Conservation (phyloP, 345 rosid species). For the Citrus australasica region DNA sequence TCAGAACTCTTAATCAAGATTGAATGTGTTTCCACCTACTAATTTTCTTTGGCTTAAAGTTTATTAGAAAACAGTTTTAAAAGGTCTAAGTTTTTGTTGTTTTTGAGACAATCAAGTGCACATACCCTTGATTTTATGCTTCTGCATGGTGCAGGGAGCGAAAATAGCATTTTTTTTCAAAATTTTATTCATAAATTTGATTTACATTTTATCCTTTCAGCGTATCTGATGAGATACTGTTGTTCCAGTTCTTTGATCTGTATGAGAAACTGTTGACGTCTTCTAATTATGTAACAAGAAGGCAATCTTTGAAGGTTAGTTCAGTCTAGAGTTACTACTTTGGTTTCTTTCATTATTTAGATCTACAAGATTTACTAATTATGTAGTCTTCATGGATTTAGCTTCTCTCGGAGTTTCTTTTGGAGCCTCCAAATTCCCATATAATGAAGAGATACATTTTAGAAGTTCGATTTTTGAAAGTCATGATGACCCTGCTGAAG, state of each 20-base stretch:
- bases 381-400: conserved; percentile 29
- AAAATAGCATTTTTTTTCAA: neutral
- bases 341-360: conserved; percentile 7
- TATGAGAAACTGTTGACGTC: conserved; percentile 86
- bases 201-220: conserved; percentile 3
- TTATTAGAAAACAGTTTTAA: neutral
- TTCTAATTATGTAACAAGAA: conserved; percentile 89
- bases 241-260: conserved; percentile 82
- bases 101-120: neutral
- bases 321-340: conserved; percentile 7
- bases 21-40: neutral
- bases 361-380: neutral
- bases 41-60: conserved; percentile 2
- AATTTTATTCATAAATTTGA: conserved; percentile 1
- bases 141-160: neutral
- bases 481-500: conserved; percentile 89
- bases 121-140: neutral
- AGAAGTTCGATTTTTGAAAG: conserved; percentile 87
- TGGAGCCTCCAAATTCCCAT: conserved; percentile 83
- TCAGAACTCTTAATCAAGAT: neutral
- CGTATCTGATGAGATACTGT: conserved; percentile 22
- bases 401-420: conserved; percentile 92
- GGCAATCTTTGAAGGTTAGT: conserved; percentile 94
- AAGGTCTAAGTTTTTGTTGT: neutral
- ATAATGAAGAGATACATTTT: conserved; percentile 89